Base-by-base conservation (phyloP, 1,139 yeast species). In the Blastobotrys aristatus region DNA sequence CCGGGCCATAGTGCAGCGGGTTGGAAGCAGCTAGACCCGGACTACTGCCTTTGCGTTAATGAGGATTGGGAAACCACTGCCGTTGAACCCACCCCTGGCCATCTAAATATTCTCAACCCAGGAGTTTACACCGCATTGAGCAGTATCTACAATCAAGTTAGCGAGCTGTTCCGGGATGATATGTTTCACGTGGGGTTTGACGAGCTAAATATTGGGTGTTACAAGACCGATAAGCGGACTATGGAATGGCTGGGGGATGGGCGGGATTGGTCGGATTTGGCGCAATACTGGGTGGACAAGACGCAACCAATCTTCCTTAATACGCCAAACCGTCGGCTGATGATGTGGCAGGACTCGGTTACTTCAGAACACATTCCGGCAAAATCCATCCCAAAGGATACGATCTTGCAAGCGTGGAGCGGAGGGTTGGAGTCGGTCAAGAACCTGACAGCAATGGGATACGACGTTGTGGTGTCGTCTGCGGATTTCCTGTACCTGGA, bases 1-100 rank as follows among this genome's bases (percentile, higher is more conserved):
- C 79, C 79, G 1, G 77, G 76, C 2, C 79, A 75, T 57, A 64
- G 76, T 8, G 63, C 70, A 33, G 69, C 76, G 11, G 79, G 79
- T 2, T 74, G 75, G 73, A 57, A 57, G 31, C 66, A 62, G 47
- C 60, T 72, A 17, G 69, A 72, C 50, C 64, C 70, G 1, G 58
- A 60, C 8, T 51, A 72, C 17, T 60, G 73, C n/a, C 62, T 67
- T 8, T 73, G 77, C 60, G 67, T 59, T 1, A 53, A 65, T 36
- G 55, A 60, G 2, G 61, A 64, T 58, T 69, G 49, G 49, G 42
- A 46, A 53, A 50, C 24, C 71, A 77, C 57, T 18, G 73, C 77
- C 1, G 67, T 61, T 13, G 76, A 73, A 54, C 77, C 79, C n/a
- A 73, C 73, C 17, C 69, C 77, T 3, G 47, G 47, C 13, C 79